Base-by-base conservation (phyloP, 2,329 filamentous ascomycete genomes). In the Chaetothyriales sp. region DNA sequence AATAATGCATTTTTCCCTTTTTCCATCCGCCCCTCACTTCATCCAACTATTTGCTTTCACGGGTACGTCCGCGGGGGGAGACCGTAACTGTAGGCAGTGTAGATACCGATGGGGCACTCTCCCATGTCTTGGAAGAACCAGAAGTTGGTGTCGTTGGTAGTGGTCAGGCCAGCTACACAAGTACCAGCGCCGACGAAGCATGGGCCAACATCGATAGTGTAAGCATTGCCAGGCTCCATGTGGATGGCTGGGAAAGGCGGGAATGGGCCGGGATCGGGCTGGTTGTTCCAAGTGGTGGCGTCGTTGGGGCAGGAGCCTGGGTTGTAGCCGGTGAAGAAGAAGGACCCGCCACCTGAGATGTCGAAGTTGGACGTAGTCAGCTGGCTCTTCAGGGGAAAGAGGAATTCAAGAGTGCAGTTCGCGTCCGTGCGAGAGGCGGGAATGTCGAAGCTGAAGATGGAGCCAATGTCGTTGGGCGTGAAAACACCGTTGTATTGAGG, bases 371-470 rank as follows among this genome's bases (percentile, higher is more conserved):
- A 81, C 1, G 79, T 81, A 65, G 78, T 66, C n/a, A 83, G 75
- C 33, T 81, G 66, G 15, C 70, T 60, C 55, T 77, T 65, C 48
- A 69, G 58, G 9, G 83, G 82, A 67, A 85, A 77, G 45, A 83
- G 70, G 75, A 86, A 86, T 52, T 81, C 69, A 7, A 85, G 69
- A 51, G 73, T 76, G 69, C 82, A 86, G 5, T 68, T 77, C 67
- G 78, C 77, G 58, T 77, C 78, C 7, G 69, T 59, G 59, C 78
- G 73, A 4, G 67, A 65, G 3, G 65, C 56, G 1, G 77, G 77
- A 44, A 86, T 77, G 61, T 83, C 80, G 67, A 86, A 86, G 70
- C 83, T 83, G 75, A 82, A 85, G 61, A 85, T 75, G 10, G 76
- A 75, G 8, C 76, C 77, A 47, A 77, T 65, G 51, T 68, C 71